Evolutionary conservation across 768 basidiomycete species (phyloP).

Genomic region (Cyathus striatus): DNA sequence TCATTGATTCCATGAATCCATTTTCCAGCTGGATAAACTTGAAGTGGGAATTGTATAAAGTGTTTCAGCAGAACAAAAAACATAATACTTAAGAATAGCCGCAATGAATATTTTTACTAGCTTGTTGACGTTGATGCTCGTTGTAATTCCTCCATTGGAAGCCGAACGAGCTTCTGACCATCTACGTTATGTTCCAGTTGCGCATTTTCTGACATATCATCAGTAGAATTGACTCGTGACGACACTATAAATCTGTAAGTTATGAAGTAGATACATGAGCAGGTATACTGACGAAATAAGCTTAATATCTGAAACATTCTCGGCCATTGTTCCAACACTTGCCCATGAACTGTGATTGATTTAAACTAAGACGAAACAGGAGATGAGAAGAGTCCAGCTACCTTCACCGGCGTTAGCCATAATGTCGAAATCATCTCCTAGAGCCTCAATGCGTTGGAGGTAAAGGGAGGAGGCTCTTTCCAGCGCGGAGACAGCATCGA

Average conservation of each 20-base stretch:
- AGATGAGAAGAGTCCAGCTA: conserved; percentile 15
- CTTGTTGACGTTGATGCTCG: too few species aligned
- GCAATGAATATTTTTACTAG: too few species aligned
- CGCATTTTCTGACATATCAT: conserved; percentile 15
- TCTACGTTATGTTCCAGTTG: conserved; percentile 10
- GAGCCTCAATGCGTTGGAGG: conserved; percentile 60
- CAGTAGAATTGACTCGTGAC: conserved; percentile 30
- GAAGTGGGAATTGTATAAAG: too few species aligned
- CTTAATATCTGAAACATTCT: conserved; percentile 76
- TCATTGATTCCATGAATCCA: too few species aligned
- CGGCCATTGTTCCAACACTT: conserved; percentile 77
- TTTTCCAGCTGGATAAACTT: too few species aligned
- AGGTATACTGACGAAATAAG: conserved; percentile 51
- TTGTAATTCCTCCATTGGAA: conserved; percentile 66
- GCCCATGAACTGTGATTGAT: conserved; percentile 53
- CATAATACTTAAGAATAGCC: too few species aligned
- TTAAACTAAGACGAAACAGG: too few species aligned
- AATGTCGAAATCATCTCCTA: conserved; percentile 68
- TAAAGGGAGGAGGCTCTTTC: conserved; percentile 61
- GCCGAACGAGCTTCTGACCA: conserved; percentile 67
- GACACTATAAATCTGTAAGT: conserved; percentile 34
- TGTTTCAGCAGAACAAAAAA: too few species aligned
- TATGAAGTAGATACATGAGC: background rate
- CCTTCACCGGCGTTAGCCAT: conserved; percentile 78
- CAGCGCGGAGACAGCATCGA: conserved; percentile 68